Evolutionary conservation across 75 land plant genomes (phyloP).

Genomic region (Picea glauca): DNA sequence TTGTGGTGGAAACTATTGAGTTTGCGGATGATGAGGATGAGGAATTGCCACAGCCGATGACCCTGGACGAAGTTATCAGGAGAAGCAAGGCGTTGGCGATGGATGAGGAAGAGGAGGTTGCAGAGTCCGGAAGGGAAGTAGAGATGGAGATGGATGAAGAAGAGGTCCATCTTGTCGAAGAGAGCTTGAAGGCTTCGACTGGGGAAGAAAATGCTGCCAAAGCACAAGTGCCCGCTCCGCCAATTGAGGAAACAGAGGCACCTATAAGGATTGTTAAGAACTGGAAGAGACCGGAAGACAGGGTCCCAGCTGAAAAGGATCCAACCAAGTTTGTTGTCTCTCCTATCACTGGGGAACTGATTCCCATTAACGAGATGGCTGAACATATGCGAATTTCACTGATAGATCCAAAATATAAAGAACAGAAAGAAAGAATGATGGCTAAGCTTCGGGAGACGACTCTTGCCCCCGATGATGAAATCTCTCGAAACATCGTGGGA

Average conservation of each 20-base stretch:
- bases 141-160: conserved; percentile 89
- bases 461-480: conserved; percentile 95
- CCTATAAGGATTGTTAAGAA: conserved; percentile 97
- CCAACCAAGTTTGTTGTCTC: conserved; percentile 81
- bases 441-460: conserved; percentile 97
- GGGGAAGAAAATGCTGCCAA: conserved; percentile 31
- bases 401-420: conserved; percentile 98
- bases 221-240: conserved; percentile 23
- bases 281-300: conserved; percentile 97
- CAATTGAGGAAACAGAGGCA: conserved; percentile 66
- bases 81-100: conserved; percentile 68
- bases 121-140: conserved; percentile 78
- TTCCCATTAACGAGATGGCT: conserved; percentile 96
- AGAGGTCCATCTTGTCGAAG: conserved; percentile 91
- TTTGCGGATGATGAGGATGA: conserved; percentile 98
- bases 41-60: conserved; percentile 90
- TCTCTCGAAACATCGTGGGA: conserved; percentile 91
- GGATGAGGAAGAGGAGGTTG: conserved; percentile 45
- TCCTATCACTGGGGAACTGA: conserved; percentile 87
- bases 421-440: conserved; percentile 99
- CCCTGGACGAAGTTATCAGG: conserved; percentile 92
- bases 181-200: conserved; percentile 78
- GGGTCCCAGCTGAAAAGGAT: conserved; percentile 78
- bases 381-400: conserved; percentile 99
- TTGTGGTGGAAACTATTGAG: conserved; percentile 94